Evolutionary conservation across 1,284 basidiomycete genomes (phyloP), one percentile per base, ranked within the genome.

Genomic region (Cryptococcus deneoformans): DNA sequence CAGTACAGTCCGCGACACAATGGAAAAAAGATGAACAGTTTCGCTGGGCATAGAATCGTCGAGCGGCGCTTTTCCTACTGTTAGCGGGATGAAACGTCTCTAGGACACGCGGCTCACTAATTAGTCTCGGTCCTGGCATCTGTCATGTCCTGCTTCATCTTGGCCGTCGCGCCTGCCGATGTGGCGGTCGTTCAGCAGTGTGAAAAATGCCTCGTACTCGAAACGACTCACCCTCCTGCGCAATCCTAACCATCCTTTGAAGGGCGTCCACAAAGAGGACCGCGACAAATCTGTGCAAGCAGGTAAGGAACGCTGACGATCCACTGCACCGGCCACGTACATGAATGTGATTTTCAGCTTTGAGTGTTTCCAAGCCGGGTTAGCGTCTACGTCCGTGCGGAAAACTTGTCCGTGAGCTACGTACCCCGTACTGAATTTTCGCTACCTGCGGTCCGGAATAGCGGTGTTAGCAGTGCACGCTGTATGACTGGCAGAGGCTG

Each of bases 301-400:
- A 5, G 29, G 29, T 7, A 20, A 38, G n/a, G 11, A 20, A 34
- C 20, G 36, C 4, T 6, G 9, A n/a, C 8, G 34, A 52, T 29
- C 14, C 29, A 29, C 5, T 29, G 29, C 29, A 29, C 29, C 5
- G 29, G 29, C 29, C 29, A 29, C 87, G 53, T 62, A 92, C 89
- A 97, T 95, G 82, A 96, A 96, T 6, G 90, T 90, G 66, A 97
- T 96, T 75, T 96, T 96, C 66, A 91, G 82, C 54, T 59, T 9
- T 12, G 14, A 36, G 37, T 14, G 1, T 40, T 29, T 4, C 8
- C 10, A 38, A 16, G 51, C 38, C n/a, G 16, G 6, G 61, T 70
- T 57, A 68, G 63, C 37, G 10, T 11, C 24, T 16, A 52, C 14
- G 46, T 46, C 29, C 11, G 8, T 40, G 24, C 16, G 4, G 20